These are phyloP conservation scores for Fusarium sp. DNA, from an alignment of 2,329 filamentous ascomycete genomes.

Conservation along the genomic window DNA sequence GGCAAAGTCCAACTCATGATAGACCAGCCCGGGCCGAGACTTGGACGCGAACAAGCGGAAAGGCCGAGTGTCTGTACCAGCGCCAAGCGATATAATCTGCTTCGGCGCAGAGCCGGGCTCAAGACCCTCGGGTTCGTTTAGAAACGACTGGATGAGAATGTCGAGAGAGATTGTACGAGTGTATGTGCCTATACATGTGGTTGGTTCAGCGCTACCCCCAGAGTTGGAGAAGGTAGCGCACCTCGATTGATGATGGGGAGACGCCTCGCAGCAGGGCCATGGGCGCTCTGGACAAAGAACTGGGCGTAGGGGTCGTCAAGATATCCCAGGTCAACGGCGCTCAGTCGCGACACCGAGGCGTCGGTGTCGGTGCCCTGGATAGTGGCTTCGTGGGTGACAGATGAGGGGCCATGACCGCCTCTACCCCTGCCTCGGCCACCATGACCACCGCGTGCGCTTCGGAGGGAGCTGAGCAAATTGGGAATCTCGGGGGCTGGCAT, in stretches of 20 bases:
- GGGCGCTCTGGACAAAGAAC: constrained; percentile 72
- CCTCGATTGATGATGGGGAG: constrained; percentile 96
- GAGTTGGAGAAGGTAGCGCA: constrained; percentile 55
- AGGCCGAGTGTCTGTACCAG: constrained; percentile 92
- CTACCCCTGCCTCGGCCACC: constrained; percentile 48
- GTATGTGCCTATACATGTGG: constrained; percentile 82
- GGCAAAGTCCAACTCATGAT: constrained; percentile 95
- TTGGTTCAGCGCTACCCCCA: constrained; percentile 21
- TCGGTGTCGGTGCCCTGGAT: constrained; percentile 94
- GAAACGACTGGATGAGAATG: constrained; percentile 80
- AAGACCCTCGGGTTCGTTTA: constrained; percentile 60
- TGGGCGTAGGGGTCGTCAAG: constrained; percentile 85
- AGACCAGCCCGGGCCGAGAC: constrained; percentile 68
- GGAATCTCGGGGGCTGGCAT: constrained; percentile 86
- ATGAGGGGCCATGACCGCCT: constrained; percentile 53
- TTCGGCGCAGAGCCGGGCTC: constrained; percentile 56
- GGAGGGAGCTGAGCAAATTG: constrained; percentile 75
- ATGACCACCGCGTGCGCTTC: constrained; percentile 57
- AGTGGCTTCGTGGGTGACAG: constrained; percentile 75
- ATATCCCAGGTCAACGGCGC: constrained; percentile 89
- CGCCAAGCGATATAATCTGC: constrained; percentile 93
- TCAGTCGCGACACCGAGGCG: constrained; percentile 89
- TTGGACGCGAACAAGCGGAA: constrained; percentile 78
- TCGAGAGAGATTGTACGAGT: constrained; percentile 90
- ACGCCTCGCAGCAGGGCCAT: constrained; percentile 71